phyloP scores from a whole-genome alignment of 805 yeast species.

The Yamadazyma insecticola region DNA sequence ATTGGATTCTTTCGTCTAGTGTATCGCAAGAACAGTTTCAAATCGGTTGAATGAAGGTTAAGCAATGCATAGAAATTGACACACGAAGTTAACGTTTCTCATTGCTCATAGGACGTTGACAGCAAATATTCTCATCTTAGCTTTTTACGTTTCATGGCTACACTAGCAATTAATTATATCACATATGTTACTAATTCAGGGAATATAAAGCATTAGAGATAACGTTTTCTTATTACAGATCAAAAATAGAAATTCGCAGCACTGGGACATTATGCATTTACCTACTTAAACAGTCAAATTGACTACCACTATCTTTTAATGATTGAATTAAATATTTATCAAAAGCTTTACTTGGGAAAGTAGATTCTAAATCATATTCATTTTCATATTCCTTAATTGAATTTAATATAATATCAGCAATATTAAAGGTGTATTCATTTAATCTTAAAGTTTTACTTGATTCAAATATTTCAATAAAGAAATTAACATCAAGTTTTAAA shows the following conservation, averaged over 20 bases:
- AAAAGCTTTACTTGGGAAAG: constrained; percentile 9
- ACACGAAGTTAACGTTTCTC: no score
- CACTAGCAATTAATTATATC: no score
- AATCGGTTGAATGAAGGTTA: no score
- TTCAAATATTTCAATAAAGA: constrained; percentile 37
- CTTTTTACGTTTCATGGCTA: no score
- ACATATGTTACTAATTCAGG: no score
- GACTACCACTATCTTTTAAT: constrained; percentile 16
- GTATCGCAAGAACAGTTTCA: no score
- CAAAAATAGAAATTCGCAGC: background rate
- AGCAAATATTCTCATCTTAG: no score
- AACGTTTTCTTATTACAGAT: background rate
- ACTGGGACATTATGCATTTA: background rate
- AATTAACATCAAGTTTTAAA: constrained; percentile 33
- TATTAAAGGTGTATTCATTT: constrained; percentile 29
- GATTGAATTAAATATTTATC: constrained; percentile 10
- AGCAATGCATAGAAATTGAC: no score
- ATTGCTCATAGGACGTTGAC: no score
- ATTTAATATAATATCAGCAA: constrained; percentile 27
- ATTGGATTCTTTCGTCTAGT: no score
- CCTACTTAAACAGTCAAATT: constrained; percentile 26
- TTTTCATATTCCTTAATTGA: constrained; percentile 21
- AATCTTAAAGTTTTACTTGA: constrained; percentile 27
- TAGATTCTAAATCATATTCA: no score
- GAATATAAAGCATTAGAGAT: background rate